Evolutionary conservation across 306 rosid species (phyloP), one percentile per base, ranked within the genome.

Genomic region (Quercus mongolica): DNA sequence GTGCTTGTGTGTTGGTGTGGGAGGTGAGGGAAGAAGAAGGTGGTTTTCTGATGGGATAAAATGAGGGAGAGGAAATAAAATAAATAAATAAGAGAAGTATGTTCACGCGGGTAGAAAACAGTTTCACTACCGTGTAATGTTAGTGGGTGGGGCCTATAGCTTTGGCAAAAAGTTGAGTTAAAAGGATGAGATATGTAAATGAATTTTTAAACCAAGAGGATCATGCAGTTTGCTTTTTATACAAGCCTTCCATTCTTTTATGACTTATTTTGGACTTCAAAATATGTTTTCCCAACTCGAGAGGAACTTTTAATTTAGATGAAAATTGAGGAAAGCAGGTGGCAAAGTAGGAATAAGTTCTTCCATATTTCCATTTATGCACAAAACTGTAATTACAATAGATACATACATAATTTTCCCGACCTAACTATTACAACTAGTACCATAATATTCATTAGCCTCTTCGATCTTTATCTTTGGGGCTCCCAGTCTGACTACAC

Each of bases 351-450:
- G 76, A 46, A 31, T 28, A 73, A 79, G 70, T 85, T 72, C 75
- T 71, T 91, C 77, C 88, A 82, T 84, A 82, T 80, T 85, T 85
- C 86, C 89, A 79, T 90, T 49, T 79, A 81, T 81, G 67, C 78
- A 78, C 86, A 78, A 64, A 68, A 69, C 79, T 85, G 72, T 41
- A 81, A 76, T 83, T 76, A 81, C 82, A 85, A 28, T 62, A 77
- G 28, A 13, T 71, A 23, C 38, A 30, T 78, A 82, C 80, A 85
- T 81, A 78, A 78, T 52, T 78, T 55, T 74, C 81, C 76, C 70
- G 71, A 63, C 84, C 89, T 85, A 89, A 80, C 89, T 79, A 87
- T 75, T 52, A 55, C 88, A 81, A 69, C 71, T 74, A 54, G 81
- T 74, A 80, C 14, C 54, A 49, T 49, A 49, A 10, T 12, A 49